phyloP scores from a whole-genome alignment of 106 monocot genomes.

The Cymbidium sinense region DNA sequence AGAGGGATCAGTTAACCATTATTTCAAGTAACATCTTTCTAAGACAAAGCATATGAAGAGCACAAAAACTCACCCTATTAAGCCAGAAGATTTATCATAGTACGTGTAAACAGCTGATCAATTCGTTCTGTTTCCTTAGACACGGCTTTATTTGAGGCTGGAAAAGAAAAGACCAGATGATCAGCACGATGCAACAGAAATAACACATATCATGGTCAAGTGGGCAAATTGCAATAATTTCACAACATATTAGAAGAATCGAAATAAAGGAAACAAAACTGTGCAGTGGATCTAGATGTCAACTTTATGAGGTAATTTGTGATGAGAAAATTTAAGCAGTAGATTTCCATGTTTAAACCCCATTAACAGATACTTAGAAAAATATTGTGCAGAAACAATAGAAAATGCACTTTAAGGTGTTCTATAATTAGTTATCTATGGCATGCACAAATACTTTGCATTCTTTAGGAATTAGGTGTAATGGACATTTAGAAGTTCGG shows the following conservation, averaged over 20 bases:
- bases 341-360: no score
- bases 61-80: slow-evolving; percentile 1
- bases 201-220: slow-evolving; percentile 1
- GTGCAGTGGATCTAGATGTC: no score
- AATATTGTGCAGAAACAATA: no score
- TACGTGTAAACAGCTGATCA: slow-evolving; percentile 7
- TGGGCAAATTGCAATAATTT: neutral
- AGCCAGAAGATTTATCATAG: slow-evolving; percentile 3
- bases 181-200: neutral
- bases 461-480: no score
- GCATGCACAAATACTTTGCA: no score
- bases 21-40: no score
- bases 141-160: slow-evolving; percentile 3
- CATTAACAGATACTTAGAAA: no score
- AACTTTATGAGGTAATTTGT: no score
- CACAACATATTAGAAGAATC: neutral
- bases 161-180: neutral
- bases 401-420: no score
- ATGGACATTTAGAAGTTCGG: no score
- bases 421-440: no score
- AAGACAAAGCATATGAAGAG: neutral
- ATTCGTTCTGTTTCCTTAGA: slow-evolving; percentile 11
- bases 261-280: neutral
- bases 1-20: neutral
- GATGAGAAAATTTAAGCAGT: no score